Evolutionary conservation across 495 filamentous ascomycete species (phyloP).

Genomic region (Rostrohypoxylon terebratum): DNA sequence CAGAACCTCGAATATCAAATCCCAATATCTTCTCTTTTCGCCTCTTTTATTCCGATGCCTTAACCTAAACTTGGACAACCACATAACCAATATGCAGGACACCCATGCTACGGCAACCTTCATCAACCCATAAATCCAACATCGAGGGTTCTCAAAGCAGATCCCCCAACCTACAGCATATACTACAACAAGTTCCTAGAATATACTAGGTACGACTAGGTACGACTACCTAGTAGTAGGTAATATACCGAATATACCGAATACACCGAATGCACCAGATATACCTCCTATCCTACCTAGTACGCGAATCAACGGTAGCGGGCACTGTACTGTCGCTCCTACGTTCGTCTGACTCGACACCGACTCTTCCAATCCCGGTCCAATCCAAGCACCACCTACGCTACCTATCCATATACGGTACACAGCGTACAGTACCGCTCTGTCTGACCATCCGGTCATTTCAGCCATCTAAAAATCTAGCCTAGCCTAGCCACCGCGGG

Average conservation of each 20-base stretch:
- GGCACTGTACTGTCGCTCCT: slow-evolving; percentile 6
- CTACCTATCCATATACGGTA: no score
- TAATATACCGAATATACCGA: slow-evolving; percentile 6
- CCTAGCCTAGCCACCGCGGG: slow-evolving; percentile 34
- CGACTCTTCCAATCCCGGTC: slow-evolving; percentile 39
- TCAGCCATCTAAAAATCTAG: slow-evolving; percentile 2
- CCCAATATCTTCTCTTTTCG: neutral
- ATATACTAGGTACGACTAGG: no score
- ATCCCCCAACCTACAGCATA: neutral
- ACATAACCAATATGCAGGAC: slow-evolving; percentile 17
- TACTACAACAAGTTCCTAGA: neutral
- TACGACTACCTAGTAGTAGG: neutral
- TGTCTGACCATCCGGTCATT: slow-evolving; percentile 35
- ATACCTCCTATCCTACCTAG: no score
- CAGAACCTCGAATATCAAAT: neutral
- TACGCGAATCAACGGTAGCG: neutral
- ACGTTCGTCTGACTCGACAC: slow-evolving; percentile 45
- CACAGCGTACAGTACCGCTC: neutral
- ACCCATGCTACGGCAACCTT: slow-evolving; percentile 21
- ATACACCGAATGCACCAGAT: neutral
- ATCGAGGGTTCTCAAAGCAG: neutral
- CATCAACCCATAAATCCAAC: slow-evolving; percentile 7
- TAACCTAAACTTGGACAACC: slow-evolving; percentile 24
- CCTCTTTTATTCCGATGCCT: slow-evolving; percentile 1
- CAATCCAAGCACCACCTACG: slow-evolving; percentile 20